Conservation (phyloP, 495 filamentous ascomycete species). For the Podospora fimiseda region DNA sequence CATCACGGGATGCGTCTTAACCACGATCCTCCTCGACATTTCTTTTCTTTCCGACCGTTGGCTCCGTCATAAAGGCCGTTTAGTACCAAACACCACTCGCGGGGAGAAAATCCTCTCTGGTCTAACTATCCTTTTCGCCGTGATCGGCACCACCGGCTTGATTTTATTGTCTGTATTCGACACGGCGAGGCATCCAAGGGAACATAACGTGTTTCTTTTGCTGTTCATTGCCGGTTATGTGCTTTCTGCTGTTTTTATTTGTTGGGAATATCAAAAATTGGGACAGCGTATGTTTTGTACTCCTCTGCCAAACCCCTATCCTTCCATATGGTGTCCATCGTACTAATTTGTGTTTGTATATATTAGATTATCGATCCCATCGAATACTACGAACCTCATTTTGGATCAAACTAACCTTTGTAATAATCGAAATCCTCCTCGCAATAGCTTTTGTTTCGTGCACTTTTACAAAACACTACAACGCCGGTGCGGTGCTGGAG, state of each 20-base stretch:
- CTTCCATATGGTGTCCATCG: background rate
- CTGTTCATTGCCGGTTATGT: constrained; percentile 84
- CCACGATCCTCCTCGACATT: constrained; percentile 77
- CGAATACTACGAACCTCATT: constrained; percentile 68
- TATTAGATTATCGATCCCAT: constrained; percentile 60
- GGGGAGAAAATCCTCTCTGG: constrained; percentile 65
- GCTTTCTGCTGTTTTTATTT: constrained; percentile 75
- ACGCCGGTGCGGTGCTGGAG: constrained; percentile 54
- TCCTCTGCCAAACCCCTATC: background rate
- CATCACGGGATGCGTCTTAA: constrained; percentile 69
- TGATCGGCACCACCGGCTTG: constrained; percentile 70
- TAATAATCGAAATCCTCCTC: constrained; percentile 69
- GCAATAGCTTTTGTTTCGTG: constrained; percentile 57
- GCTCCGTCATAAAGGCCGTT: constrained; percentile 67
- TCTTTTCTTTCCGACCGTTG: constrained; percentile 75
- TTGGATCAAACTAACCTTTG: constrained; percentile 73
- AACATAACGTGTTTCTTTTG: constrained; percentile 72
- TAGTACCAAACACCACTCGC: constrained; percentile 61
- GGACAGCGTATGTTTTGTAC: constrained; percentile 55
- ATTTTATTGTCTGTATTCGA: constrained; percentile 84
- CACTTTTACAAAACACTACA: constrained; percentile 36
- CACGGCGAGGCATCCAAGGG: constrained; percentile 53
- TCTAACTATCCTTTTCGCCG: constrained; percentile 63
- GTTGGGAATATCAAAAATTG: constrained; percentile 79
- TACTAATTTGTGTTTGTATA: background rate